Evolutionary conservation across 345 rosid genomes (phyloP).

Genomic region (Laguncularia racemosa): DNA sequence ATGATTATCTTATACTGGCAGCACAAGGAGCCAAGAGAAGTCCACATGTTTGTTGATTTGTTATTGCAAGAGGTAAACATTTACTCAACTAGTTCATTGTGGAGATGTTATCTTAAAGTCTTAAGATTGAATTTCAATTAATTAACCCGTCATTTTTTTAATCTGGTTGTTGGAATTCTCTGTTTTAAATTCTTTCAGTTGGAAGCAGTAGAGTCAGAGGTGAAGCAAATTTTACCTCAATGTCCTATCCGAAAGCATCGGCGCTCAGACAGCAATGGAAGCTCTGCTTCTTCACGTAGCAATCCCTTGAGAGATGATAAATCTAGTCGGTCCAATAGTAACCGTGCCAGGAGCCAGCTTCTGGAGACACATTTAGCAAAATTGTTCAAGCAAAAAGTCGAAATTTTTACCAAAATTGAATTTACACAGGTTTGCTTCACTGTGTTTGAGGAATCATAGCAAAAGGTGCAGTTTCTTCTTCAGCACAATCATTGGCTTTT

Average conservation of each 20-base stretch:
- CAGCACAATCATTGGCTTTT: conserved; percentile 8
- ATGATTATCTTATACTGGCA: conserved; percentile 19
- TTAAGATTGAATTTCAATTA: no score
- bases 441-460: conserved; percentile 2
- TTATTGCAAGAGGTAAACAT: conserved; percentile 80
- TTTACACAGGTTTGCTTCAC: conserved; percentile 65
- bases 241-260: conserved; percentile 68
- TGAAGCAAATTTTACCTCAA: conserved; percentile 78
- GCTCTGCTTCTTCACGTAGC: conserved; percentile 79
- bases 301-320: conserved; percentile 77
- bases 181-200: conserved; percentile 32
- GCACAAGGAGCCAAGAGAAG: conserved; percentile 99
- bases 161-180: conserved; percentile 3
- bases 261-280: conserved; percentile 93
- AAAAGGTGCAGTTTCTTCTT: neutral
- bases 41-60: conserved; percentile 94
- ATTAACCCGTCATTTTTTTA: neutral
- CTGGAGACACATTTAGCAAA: conserved; percentile 97
- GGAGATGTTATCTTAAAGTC: no score
- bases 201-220: conserved; percentile 64
- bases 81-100: neutral
- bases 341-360: conserved; percentile 90
- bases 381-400: conserved; percentile 95
- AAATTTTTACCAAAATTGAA: conserved; percentile 93
- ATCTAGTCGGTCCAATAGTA: conserved; percentile 58